A percentile compares a stretch with the other conserved stretches of the same genome.
Conservation (phyloP, 1,284 basidiomycete genomes). For the Mycena sp. region DNA sequence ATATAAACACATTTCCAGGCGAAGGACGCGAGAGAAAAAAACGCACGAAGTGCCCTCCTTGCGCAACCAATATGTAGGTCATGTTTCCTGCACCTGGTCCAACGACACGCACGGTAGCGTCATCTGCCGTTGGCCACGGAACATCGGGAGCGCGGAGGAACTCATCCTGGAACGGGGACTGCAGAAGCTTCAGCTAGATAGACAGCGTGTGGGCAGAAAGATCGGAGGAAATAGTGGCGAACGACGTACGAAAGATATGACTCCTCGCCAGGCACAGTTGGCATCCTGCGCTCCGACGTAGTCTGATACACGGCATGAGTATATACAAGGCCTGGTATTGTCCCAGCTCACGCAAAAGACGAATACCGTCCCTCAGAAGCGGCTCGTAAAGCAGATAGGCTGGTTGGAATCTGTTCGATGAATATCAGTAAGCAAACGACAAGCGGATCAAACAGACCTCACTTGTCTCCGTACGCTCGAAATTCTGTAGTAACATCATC, state of each 20-base stretch:
- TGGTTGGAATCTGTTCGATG: constrained; percentile 33
- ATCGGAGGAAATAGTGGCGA: constrained; percentile 17
- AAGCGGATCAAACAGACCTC: no score
- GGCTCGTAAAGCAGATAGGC: constrained; percentile 39
- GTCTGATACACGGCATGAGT: constrained; percentile 27
- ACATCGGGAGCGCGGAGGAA: constrained; percentile 39
- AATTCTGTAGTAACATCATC: no score
- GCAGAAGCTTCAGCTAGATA: constrained; percentile 38
- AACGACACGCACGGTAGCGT: constrained; percentile 38
- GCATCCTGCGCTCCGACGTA: constrained; percentile 42
- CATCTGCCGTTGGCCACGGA: constrained; percentile 37
- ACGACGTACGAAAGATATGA: constrained; percentile 21
- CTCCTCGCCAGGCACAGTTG: constrained; percentile 42
- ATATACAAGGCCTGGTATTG: background rate
- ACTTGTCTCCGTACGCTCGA: no score
- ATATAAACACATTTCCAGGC: background rate
- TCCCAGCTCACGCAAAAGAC: constrained; percentile 38
- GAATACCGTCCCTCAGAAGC: constrained; percentile 38
- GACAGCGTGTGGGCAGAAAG: background rate
- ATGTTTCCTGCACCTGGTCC: constrained; percentile 42
- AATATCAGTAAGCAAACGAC: background rate
- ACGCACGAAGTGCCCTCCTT: constrained; percentile 40
- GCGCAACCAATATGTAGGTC: constrained; percentile 35
- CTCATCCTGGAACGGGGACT: constrained; percentile 35
- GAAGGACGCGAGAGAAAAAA: background rate